Conservation (phyloP, 2,329 filamentous ascomycete species). For the Colletotrichum sp. region DNA sequence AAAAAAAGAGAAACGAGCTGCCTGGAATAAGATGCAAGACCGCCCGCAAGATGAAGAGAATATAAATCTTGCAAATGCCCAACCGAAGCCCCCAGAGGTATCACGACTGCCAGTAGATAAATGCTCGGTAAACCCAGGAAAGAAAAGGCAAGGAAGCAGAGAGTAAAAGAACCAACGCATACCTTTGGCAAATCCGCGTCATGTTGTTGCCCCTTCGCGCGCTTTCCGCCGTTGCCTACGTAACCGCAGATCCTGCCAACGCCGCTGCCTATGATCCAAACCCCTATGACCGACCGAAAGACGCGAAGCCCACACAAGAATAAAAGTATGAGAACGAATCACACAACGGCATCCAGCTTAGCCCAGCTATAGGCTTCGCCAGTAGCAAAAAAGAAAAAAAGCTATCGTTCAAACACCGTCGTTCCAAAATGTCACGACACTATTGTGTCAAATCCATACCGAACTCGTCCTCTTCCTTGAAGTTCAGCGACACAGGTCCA, state of each 20-base stretch:
- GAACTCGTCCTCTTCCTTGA: conserved; percentile 96
- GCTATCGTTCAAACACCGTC: background rate
- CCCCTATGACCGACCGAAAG: background rate
- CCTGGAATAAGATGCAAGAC: background rate
- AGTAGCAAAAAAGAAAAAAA: background rate
- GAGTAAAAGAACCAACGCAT: background rate
- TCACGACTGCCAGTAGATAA: conserved; percentile 19
- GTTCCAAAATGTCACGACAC: background rate
- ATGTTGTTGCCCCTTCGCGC: background rate
- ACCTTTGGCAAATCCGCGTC: background rate
- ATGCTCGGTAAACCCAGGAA: conserved; percentile 22
- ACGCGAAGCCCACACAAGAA: background rate
- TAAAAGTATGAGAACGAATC: background rate
- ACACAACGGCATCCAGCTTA: background rate
- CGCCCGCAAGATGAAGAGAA: background rate
- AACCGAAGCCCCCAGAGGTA: conserved; percentile 21
- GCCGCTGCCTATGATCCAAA: background rate
- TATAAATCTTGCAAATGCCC: conserved; percentile 21
- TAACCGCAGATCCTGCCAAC: background rate
- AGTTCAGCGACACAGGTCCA: conserved; percentile 69
- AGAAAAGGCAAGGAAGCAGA: conserved; percentile 27
- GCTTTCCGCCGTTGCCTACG: background rate
- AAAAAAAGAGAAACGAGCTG: background rate
- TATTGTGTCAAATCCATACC: conserved; percentile 74
- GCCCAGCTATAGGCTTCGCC: background rate